Evolutionary conservation across 108 stramenopile genomes (phyloP), one percentile per base, ranked within the genome.

Genomic region (Pseudonitzschia pungens): DNA sequence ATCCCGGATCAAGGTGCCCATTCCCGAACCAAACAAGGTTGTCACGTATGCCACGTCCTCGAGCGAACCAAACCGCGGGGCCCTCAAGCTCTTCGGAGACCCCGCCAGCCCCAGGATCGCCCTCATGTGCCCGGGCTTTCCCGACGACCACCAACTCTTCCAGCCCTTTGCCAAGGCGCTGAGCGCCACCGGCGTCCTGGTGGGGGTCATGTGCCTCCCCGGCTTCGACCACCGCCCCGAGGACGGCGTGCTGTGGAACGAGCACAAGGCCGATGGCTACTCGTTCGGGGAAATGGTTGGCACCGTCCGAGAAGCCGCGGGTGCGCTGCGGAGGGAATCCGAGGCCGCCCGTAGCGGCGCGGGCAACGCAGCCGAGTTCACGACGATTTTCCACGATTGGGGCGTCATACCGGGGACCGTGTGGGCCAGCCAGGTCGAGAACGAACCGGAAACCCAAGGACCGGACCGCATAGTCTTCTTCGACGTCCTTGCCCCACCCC

Each of bases 311-410:
- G 60, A 10, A 7, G 60, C 60, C 36, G 60, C 36, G 16, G 40
- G 20, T 10, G 29, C 32, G 11, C 10, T 62, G 15, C 60, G 60
- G 36, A 18, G 12, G 0, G 32, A 14, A 31, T 62, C 60, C 21
- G n/a, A 28, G 36, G 6, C 36, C 36, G 36, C 36, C 2, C 36
- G 36, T 6, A 58, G 9, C 29, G 8, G 0, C 0, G 6, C 0
- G 14, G 32, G n/a, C 11, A 29, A 41, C 27, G 12, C 26, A 4
- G 36, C 60, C 12, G 18, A 33, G 16, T 40, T 62, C 36, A 62
- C 32, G 7, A 33, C 33, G n/a, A 62, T 62, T 10, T 62, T 62
- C 40, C 60, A 62, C 36, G 60, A 62, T 15, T 62, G 60, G 60
- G 60, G 60, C n/a, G 29, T 31, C 3, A 0, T 31, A 12, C n/a